Evolutionary conservation across 2,329 filamentous ascomycete species (phyloP).

Genomic region (Coniochaeta sp.): DNA sequence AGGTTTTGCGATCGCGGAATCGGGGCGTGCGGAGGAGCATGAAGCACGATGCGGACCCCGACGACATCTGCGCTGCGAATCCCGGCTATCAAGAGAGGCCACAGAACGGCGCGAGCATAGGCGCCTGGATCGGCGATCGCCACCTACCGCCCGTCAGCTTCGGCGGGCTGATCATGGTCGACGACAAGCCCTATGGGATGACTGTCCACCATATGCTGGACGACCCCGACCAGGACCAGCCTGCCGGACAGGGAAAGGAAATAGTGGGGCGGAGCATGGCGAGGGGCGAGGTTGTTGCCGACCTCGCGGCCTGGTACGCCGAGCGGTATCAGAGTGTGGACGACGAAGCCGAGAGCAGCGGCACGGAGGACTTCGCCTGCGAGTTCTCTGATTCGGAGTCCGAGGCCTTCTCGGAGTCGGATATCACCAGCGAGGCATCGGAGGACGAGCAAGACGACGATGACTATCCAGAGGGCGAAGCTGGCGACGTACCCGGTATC

Average conservation of each 20-base stretch:
- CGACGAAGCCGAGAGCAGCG: conserved; percentile 31
- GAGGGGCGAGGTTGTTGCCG: conserved; percentile 22
- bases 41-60: conserved; percentile 30
- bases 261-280: conserved; percentile 29
- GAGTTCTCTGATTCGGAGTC: conserved; percentile 58
- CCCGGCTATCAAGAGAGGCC: conserved; percentile 73
- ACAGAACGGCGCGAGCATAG: conserved; percentile 83
- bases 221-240: conserved; percentile 41
- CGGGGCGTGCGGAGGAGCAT: conserved; percentile 31
- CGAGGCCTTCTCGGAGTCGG: conserved; percentile 41
- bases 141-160: conserved; percentile 89
- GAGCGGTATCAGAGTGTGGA: conserved; percentile 25
- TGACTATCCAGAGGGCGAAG: conserved; percentile 50
- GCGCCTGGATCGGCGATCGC: conserved; percentile 76
- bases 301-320: conserved; percentile 35
- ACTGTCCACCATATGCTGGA: conserved; percentile 97
- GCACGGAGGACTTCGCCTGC: conserved; percentile 48
- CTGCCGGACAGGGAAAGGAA: conserved; percentile 5
- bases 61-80: conserved; percentile 48
- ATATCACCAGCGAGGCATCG: conserved; percentile 42
- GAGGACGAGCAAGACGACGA: conserved; percentile 45
- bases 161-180: conserved; percentile 78
- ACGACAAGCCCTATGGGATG: conserved; percentile 83
- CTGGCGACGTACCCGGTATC: conserved; percentile 73
- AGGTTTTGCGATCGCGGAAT: conserved; percentile 54